phyloP scores from a whole-genome alignment of 164 flowering plant species.

The Piper longum region DNA sequence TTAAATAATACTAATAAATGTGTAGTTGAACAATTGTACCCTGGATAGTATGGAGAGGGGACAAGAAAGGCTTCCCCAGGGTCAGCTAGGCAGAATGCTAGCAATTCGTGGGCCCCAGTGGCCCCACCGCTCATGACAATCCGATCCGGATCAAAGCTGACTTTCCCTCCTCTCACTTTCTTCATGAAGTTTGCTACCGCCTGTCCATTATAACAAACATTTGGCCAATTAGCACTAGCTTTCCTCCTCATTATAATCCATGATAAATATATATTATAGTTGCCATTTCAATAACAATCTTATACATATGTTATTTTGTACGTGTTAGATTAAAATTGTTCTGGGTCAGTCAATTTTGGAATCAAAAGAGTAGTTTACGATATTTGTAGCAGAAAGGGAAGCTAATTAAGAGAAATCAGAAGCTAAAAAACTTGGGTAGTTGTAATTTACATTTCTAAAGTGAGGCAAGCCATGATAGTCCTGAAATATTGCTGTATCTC shows the following conservation, averaged over 20 bases:
- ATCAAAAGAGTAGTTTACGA: too few species aligned
- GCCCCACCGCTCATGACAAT: conserved; percentile 53
- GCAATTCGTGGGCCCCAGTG: conserved; percentile 41
- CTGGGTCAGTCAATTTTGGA: too few species aligned
- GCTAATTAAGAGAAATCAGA: too few species aligned
- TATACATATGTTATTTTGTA: too few species aligned
- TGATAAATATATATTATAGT: too few species aligned
- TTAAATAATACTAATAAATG: too few species aligned
- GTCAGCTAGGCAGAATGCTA: conserved; percentile 41
- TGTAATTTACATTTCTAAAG: conserved; percentile 32
- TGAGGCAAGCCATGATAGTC: conserved; percentile 56
- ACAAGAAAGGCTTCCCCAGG: conserved; percentile 54
- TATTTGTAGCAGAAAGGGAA: too few species aligned
- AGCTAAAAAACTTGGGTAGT: neutral
- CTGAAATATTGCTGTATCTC: conserved; percentile 43
- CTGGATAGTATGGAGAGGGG: conserved; percentile 57
- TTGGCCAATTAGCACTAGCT: too few species aligned
- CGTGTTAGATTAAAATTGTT: too few species aligned
- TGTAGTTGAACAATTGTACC: conserved; percentile 12
- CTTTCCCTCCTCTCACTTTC: conserved; percentile 22
- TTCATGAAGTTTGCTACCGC: conserved; percentile 47
- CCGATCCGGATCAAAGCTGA: conserved; percentile 36
- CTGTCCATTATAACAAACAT: conserved; percentile 9
- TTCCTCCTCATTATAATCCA: too few species aligned
- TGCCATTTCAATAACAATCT: too few species aligned